Percentiles rank a stretch among this genome's conserved stretches.
These are phyloP conservation scores for Starmerella etchellsii DNA, from an alignment of 805 yeast species.

Conservation along the genomic window DNA sequence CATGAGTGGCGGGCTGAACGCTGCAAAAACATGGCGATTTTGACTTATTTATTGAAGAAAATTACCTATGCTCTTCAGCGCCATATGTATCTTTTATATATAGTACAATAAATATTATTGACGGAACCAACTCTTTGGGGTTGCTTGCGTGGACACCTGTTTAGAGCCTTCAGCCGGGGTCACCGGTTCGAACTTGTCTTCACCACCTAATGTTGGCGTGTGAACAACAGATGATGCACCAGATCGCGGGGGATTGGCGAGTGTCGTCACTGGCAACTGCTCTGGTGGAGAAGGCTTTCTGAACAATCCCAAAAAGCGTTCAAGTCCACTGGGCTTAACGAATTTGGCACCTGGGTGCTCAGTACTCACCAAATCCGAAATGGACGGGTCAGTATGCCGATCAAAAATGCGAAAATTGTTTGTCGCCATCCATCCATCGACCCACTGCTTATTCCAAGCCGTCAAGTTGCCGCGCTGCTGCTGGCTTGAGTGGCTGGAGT, in stretches of 20 bases:
- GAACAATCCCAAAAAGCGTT: conserved; percentile 14
- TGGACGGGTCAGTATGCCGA: conserved; percentile 36
- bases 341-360: conserved; percentile 14
- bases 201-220: conserved; percentile 1
- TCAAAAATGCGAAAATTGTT: conserved; percentile 44
- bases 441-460: conserved; percentile 36
- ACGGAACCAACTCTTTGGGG: conserved; percentile 5
- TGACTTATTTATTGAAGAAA: not conserved
- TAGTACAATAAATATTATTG: not conserved
- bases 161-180: not conserved
- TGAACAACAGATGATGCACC: not conserved
- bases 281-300: not conserved
- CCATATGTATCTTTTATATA: not conserved
- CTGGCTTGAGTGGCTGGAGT: too few species aligned
- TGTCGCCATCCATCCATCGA: conserved; percentile 42
- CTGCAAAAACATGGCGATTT: conserved; percentile 16
- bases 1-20: conserved; percentile 12
- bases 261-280: not conserved
- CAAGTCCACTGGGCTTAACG: conserved; percentile 13
- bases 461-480: not conserved
- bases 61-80: too few species aligned
- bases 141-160: not conserved
- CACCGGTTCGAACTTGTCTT: not conserved
- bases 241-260: not conserved
- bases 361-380: conserved; percentile 5